These are phyloP conservation scores for Calonectria naviculata DNA, from an alignment of 2,329 filamentous ascomycete species.

Conservation along the genomic window DNA sequence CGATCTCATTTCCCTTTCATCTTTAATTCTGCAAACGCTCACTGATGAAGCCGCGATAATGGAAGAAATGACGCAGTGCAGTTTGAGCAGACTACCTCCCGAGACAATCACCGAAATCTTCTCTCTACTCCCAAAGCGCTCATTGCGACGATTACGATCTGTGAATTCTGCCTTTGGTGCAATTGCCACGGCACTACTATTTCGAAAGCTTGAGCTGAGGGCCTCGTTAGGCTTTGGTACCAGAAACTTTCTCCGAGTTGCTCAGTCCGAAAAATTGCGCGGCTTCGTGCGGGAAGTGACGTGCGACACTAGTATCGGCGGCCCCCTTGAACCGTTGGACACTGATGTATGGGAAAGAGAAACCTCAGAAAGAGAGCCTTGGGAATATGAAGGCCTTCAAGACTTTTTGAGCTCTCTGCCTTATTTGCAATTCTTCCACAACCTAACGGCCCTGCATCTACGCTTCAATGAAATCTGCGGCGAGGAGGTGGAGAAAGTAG, in stretches of 20 bases:
- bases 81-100: background rate
- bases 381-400: background rate
- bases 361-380: too few relatives aligned
- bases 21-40: too few relatives aligned
- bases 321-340: background rate
- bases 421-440: conserved; percentile 5
- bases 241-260: background rate
- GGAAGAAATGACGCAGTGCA: background rate
- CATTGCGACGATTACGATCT: background rate
- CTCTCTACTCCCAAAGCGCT: background rate
- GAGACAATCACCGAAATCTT: background rate
- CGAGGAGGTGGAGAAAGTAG: background rate
- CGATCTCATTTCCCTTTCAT: too few relatives aligned
- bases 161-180: background rate
- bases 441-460: conserved; percentile 13
- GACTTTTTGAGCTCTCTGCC: conserved; percentile 17
- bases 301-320: background rate
- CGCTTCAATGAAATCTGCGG: background rate
- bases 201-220: background rate
- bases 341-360: too few relatives aligned
- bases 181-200: background rate
- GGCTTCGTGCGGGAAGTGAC: background rate
- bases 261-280: background rate
- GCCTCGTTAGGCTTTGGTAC: background rate
- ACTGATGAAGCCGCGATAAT: background rate